Percentiles rank a stretch among this genome's conserved stretches.
phyloP scores from a whole-genome alignment of 306 rosid genomes.

The Prinsepia uniflora region DNA sequence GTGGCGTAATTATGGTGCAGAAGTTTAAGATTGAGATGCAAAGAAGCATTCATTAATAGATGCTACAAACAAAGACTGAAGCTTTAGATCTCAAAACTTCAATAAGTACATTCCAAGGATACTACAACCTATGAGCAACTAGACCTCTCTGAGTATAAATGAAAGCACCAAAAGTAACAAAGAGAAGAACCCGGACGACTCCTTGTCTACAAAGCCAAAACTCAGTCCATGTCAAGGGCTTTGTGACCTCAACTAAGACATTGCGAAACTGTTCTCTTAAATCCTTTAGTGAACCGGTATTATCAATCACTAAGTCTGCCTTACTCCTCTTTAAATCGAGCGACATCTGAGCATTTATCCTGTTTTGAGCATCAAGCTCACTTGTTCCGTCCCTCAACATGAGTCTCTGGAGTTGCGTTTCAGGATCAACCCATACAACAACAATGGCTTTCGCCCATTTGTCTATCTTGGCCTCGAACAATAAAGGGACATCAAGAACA shows the following conservation, averaged over 20 bases:
- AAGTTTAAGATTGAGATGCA: neutral
- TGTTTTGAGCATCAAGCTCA: constrained; percentile 64
- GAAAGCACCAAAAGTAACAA: constrained; percentile 40
- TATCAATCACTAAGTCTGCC: constrained; percentile 71
- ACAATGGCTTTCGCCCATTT: constrained; percentile 67
- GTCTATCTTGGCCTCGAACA: constrained; percentile 86
- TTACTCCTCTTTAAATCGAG: constrained; percentile 53
- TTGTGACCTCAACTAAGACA: constrained; percentile 47
- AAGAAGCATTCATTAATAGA: neutral
- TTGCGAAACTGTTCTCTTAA: constrained; percentile 52
- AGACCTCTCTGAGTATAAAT: constrained; percentile 31
- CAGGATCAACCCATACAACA: constrained; percentile 88
- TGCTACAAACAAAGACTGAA: neutral
- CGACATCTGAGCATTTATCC: constrained; percentile 73
- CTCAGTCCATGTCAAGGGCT: constrained; percentile 68
- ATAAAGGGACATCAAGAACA: constrained; percentile 76
- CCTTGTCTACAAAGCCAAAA: constrained; percentile 70
- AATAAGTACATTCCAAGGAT: neutral
- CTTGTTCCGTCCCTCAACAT: constrained; percentile 52
- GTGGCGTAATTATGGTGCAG: too few relatives aligned
- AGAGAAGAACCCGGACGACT: constrained; percentile 38
- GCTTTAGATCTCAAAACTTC: constrained; percentile 14
- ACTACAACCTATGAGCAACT: constrained; percentile 23
- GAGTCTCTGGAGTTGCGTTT: constrained; percentile 69
- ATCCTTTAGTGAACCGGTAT: constrained; percentile 69